Conservation (phyloP, 768 basidiomycete genomes). For the Pholiota molesta region DNA sequence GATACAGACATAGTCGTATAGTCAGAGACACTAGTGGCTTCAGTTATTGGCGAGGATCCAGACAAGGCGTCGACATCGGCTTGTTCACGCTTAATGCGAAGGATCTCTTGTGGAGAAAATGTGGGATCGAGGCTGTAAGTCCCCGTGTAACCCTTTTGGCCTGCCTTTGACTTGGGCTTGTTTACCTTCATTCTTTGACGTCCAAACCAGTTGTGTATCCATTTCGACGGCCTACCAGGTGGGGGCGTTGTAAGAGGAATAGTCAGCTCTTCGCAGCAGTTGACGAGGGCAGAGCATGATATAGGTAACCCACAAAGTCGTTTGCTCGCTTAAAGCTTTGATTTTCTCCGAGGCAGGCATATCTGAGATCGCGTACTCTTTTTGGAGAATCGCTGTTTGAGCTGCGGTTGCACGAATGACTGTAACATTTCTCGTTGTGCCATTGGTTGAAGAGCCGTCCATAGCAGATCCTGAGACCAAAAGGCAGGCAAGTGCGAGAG, state of each 20-base stretch:
- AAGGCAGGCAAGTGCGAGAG: not conserved
- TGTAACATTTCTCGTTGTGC: not conserved
- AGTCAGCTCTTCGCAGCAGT: not conserved
- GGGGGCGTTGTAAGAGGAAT: not conserved
- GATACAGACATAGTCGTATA: constrained; percentile 6
- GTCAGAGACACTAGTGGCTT: constrained; percentile 7
- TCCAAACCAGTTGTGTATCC: constrained; percentile 39
- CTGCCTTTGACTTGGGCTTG: constrained; percentile 15
- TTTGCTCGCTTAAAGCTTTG: constrained; percentile 29
- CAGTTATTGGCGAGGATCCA: constrained; percentile 7
- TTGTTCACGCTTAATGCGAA: constrained; percentile 20
- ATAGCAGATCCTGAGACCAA: not conserved
- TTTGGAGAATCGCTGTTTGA: constrained; percentile 30
- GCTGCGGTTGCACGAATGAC: constrained; percentile 27
- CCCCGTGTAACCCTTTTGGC: constrained; percentile 5
- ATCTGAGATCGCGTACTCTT: constrained; percentile 27
- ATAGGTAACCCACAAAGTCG: constrained; percentile 36
- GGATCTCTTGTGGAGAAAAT: constrained; percentile 16
- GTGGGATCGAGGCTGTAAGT: constrained; percentile 7
- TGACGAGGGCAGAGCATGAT: not conserved
- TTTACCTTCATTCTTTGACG: constrained; percentile 31
- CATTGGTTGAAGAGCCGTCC: not conserved
- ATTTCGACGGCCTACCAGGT: constrained; percentile 30
- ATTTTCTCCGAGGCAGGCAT: constrained; percentile 24
- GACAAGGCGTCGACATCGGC: constrained; percentile 7